Percentiles rank a stretch among this genome's conserved stretches.
phyloP scores from a whole-genome alignment of 2,329 filamentous ascomycete genomes.

The Coniochaeta sp. region DNA sequence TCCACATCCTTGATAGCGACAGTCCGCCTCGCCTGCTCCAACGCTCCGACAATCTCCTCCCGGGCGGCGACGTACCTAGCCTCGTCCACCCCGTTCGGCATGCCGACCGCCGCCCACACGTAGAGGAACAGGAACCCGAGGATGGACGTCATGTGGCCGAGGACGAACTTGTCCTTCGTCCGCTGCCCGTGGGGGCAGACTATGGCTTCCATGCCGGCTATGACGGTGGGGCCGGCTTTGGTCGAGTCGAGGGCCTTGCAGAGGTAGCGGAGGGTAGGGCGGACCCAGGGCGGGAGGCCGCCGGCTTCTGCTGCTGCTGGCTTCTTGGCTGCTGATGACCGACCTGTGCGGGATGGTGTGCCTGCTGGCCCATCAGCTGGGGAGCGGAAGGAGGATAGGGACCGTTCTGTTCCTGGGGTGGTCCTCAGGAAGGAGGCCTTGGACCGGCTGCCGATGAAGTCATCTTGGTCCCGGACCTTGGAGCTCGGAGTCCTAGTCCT shows the following conservation, averaged over 20 bases:
- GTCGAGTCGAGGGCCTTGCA: constrained; percentile 55
- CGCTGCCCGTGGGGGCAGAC: constrained; percentile 33
- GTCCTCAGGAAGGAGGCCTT: constrained; percentile 12
- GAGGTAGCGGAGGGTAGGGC: constrained; percentile 58
- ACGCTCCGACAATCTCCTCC: constrained; percentile 37
- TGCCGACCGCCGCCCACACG: constrained; percentile 43
- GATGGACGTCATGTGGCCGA: constrained; percentile 43
- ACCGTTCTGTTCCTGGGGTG: constrained; percentile 22
- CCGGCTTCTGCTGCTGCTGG: constrained; percentile 8
- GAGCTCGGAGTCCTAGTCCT: constrained; percentile 24
- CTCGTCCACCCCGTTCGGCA: constrained; percentile 29
- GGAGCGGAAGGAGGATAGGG: constrained; percentile 19
- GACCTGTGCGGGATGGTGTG: constrained; percentile 25
- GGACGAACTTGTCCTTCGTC: constrained; percentile 41
- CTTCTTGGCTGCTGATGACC: constrained; percentile 26
- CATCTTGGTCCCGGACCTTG: constrained; percentile 21
- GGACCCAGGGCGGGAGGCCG: constrained; percentile 59
- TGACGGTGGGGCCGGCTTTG: constrained; percentile 62
- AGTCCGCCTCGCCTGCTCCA: constrained; percentile 34
- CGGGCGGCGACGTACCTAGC: constrained; percentile 38
- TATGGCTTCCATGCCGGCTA: constrained; percentile 63
- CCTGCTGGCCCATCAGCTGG: constrained; percentile 21
- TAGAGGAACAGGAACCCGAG: constrained; percentile 56
- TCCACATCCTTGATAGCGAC: constrained; percentile 23
- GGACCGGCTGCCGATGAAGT: constrained; percentile 8